Evolutionary conservation across 345 rosid genomes (phyloP).

Genomic region (Pugionium dolabratum): DNA sequence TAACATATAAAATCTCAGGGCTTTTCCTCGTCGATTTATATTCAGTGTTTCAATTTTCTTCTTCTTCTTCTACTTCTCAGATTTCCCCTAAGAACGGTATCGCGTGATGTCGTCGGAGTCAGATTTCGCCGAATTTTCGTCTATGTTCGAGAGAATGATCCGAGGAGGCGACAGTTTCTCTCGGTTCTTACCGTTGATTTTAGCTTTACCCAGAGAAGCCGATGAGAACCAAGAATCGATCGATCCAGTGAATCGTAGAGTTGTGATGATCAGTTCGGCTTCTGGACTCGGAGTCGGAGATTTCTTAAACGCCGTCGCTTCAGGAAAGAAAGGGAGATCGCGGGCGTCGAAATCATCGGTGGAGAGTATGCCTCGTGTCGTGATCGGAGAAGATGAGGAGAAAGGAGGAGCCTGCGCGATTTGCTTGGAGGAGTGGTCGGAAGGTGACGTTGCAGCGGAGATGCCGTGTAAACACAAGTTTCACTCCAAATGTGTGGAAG

Average conservation of each 20-base stretch:
- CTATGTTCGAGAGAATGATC: constrained; percentile 28
- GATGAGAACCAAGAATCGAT: background rate
- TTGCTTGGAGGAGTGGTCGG: constrained; percentile 40
- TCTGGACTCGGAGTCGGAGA: constrained; percentile 15
- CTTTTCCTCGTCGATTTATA: no score
- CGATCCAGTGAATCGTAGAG: constrained; percentile 26
- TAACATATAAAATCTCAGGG: constrained; percentile 18
- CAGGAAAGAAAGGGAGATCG: constrained; percentile 29
- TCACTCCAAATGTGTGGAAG: constrained; percentile 42
- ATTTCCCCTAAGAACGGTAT: background rate
- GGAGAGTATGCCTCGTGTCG: constrained; percentile 37
- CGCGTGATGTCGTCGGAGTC: constrained; percentile 31
- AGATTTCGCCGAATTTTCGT: constrained; percentile 24
- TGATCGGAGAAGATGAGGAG: constrained; percentile 23
- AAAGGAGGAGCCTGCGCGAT: constrained; percentile 28
- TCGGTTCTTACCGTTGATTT: constrained; percentile 27
- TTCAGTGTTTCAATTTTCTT: background rate
- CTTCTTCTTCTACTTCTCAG: background rate
- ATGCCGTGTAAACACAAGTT: constrained; percentile 45
- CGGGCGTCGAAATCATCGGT: constrained; percentile 40
- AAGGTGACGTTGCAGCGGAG: constrained; percentile 45
- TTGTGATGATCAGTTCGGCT: constrained; percentile 27
- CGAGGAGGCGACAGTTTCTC: constrained; percentile 19
- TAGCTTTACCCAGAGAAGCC: constrained; percentile 18
- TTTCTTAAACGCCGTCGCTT: constrained; percentile 12